Base-by-base conservation (phyloP, 2,329 filamentous ascomycete genomes). In the Epichloe hybrida region DNA sequence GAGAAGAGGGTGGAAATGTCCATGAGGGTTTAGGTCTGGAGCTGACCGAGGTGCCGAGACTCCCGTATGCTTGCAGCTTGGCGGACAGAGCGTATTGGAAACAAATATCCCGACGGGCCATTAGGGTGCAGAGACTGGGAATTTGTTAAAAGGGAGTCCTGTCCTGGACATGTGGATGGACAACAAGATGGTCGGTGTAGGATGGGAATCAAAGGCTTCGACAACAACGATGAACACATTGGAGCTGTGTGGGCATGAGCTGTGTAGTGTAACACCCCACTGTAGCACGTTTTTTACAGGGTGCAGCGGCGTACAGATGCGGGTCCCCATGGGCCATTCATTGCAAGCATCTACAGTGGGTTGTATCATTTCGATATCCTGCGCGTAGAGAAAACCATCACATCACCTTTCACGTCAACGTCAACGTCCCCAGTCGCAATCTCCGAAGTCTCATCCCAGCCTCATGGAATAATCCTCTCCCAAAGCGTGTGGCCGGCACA, bases 1-100 rank as follows among this genome's bases (percentile, higher is more conserved):
- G 53, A 43, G 23, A 35, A 50, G 23, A 36, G n/a, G n/a, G 36
- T 34, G 6, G 53, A 44, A 4, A 40, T 41, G 31, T 54, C 54
- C 47, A 56, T 53, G 46, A 37, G 48, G 2, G 36, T 7, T 43
- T 48, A 34, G 46, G 37, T 34, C 23, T 17, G 23, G n/a, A 21
- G 34, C 4, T 31, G 42, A 31, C 20, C 11, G 15, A 17, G 42
- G 13, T 15, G 27, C 27, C 27, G 27, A 31, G 15, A 27, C 42
- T 44, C 27, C 31, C 11, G 8, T 13, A 27, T 35, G 35, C 36
- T 46, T 27, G 34, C 21, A 5, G 31, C 4, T 23, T 36, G 35
- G 13, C 20, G 17, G 44, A 37, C 6, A 8, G 17, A 15, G 20
- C 27, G 27, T 31, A n/a, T 12, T 11, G 36, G 13, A 15, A 37